phyloP scores from a whole-genome alignment of 2,329 filamentous ascomycete genomes.

The Peltaster fructicola region DNA sequence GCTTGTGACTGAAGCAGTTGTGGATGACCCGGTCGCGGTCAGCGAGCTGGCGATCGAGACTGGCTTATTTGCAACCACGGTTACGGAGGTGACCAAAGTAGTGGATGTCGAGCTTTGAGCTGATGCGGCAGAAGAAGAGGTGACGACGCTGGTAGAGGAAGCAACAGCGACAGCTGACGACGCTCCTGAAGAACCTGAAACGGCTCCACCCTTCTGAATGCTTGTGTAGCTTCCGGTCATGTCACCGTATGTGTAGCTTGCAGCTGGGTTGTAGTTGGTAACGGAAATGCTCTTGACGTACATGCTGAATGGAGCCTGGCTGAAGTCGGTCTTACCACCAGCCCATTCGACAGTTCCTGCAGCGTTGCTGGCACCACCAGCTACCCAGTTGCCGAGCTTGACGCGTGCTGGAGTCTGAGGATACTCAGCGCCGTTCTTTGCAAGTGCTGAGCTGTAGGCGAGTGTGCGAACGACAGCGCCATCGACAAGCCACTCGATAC shows the following conservation, averaged over 20 bases:
- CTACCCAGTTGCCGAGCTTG: slow-evolving; percentile 33
- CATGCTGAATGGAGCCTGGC: slow-evolving; percentile 33
- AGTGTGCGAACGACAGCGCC: slow-evolving; percentile 51
- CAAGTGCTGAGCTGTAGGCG: slow-evolving; percentile 41
- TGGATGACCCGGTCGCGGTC: slow-evolving; percentile 2
- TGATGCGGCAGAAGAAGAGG: slow-evolving; percentile 7
- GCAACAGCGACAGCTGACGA: slow-evolving; percentile 16
- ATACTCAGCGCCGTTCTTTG: slow-evolving; percentile 43
- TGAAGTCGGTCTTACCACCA: slow-evolving; percentile 37
- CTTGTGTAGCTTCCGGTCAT: slow-evolving; percentile 28
- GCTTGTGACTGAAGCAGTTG: slow-evolving; percentile 1
- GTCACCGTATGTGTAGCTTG: slow-evolving; percentile 33
- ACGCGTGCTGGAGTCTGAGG: slow-evolving; percentile 64
- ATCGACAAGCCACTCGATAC: slow-evolving; percentile 54
- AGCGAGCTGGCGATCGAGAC: slow-evolving; percentile 4
- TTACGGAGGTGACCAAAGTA: slow-evolving; percentile 5
- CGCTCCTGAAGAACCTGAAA: too few species aligned
- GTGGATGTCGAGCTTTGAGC: slow-evolving; percentile 8
- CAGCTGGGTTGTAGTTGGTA: slow-evolving; percentile 34
- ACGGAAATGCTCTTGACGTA: slow-evolving; percentile 33
- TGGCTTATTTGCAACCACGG: slow-evolving; percentile 5
- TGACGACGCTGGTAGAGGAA: slow-evolving; percentile 1
- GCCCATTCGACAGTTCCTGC: slow-evolving; percentile 49
- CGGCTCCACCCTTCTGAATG: too few species aligned
- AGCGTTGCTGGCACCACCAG: slow-evolving; percentile 29